Conservation (phyloP, 2,329 filamentous ascomycete genomes). For the Stagonosporopsis chrysanthemi region DNA sequence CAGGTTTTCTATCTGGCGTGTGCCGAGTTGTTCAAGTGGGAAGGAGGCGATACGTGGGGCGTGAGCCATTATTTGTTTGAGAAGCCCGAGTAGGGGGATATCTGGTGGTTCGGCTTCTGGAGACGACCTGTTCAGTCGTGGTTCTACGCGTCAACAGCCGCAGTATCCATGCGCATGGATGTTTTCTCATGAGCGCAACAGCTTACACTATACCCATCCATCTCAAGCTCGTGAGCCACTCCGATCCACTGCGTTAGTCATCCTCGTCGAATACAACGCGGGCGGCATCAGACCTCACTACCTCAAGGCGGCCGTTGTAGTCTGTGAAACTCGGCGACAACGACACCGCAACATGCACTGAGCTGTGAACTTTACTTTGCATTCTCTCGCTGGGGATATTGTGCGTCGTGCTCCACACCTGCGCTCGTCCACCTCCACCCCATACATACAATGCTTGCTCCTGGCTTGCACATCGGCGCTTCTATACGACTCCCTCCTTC, state of each 20-base stretch:
- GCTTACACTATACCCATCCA: not conserved
- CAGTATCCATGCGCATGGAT: not conserved
- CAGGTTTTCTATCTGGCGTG: constrained; percentile 77
- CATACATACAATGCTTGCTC: constrained; percentile 29
- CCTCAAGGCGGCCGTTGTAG: not conserved
- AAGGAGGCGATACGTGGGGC: constrained; percentile 72
- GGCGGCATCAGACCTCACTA: not conserved
- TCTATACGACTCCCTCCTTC: not conserved
- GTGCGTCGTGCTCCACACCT: constrained; percentile 9
- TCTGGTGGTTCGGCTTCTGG: too few species aligned
- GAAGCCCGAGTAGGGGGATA: constrained; percentile 56
- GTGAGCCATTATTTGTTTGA: constrained; percentile 72
- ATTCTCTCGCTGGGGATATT: constrained; percentile 21
- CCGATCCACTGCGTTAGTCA: not conserved
- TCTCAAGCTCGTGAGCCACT: not conserved
- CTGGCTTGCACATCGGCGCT: not conserved
- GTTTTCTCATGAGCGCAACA: not conserved
- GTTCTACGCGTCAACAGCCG: not conserved
- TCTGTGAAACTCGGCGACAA: not conserved
- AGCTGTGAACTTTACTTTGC: constrained; percentile 22
- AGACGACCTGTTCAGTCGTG: not conserved
- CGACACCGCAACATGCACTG: not conserved
- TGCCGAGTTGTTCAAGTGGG: constrained; percentile 72
- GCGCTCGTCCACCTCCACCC: not conserved
- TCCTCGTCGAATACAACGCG: not conserved